Evolutionary conservation across 257 asterid species (phyloP).

Genomic region (Salvia miltiorrhiza): DNA sequence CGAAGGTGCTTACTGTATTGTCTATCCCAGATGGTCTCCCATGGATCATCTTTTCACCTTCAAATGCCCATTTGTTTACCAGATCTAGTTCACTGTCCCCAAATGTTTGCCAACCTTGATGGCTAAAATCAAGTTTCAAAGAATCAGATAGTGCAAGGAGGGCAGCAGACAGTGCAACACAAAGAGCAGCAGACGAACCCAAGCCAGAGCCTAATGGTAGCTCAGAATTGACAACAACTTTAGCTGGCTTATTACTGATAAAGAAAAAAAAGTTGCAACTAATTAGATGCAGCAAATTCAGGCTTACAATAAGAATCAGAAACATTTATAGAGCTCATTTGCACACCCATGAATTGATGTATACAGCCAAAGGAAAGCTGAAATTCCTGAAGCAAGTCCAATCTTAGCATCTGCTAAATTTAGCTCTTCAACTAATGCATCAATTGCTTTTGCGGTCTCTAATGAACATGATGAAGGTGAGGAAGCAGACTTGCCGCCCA

Average conservation of each 20-base stretch:
- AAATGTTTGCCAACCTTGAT: constrained; percentile 87
- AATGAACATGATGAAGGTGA: constrained; percentile 74
- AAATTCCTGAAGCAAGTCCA: constrained; percentile 75
- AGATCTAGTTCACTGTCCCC: constrained; percentile 72
- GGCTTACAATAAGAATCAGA: not conserved
- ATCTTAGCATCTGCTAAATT: constrained; percentile 59
- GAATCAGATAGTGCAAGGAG: constrained; percentile 74
- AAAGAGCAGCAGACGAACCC: constrained; percentile 96
- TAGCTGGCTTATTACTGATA: constrained; percentile 82
- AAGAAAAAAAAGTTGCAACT: constrained; percentile 15
- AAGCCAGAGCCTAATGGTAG: constrained; percentile 96
- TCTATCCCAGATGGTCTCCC: constrained; percentile 99
- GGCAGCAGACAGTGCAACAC: constrained; percentile 88
- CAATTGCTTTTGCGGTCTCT: constrained; percentile 66
- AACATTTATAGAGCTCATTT: not conserved
- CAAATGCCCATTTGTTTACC: constrained; percentile 95
- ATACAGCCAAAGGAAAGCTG: constrained; percentile 90
- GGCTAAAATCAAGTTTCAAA: constrained; percentile 58
- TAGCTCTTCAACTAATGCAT: constrained; percentile 69
- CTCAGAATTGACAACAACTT: constrained; percentile 74
- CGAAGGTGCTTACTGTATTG: constrained; percentile 96
- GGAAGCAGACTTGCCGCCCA: constrained; percentile 41
- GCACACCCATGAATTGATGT: constrained; percentile 80
- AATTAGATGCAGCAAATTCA: constrained; percentile 14
- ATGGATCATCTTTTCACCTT: constrained; percentile 92